Conservation (phyloP, 2,329 filamentous ascomycete species). For the Fusarium dimerum region DNA sequence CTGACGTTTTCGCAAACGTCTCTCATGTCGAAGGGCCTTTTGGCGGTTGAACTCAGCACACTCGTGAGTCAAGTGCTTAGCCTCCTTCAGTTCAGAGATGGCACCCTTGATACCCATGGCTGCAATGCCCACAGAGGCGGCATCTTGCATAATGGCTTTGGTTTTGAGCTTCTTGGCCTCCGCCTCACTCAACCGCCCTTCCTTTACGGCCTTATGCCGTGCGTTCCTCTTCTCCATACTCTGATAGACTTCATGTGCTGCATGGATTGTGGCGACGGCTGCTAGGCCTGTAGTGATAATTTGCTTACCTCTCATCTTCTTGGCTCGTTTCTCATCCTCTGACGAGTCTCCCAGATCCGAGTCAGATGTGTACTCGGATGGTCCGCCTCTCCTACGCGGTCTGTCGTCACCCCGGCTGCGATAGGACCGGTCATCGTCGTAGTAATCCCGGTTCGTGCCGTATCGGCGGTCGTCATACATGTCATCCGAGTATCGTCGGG, state of each 20-base stretch:
- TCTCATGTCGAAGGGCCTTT: constrained; percentile 51
- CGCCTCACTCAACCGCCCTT: constrained; percentile 51
- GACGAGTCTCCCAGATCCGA: constrained; percentile 60
- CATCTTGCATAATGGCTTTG: constrained; percentile 58
- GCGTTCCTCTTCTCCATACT: constrained; percentile 58
- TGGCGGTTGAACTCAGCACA: constrained; percentile 51
- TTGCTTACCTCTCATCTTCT: constrained; percentile 65
- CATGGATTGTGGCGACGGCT: constrained; percentile 61
- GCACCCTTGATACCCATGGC: constrained; percentile 60
- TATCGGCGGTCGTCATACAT: constrained; percentile 48
- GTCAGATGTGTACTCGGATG: constrained; percentile 51
- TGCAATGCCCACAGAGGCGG: constrained; percentile 59
- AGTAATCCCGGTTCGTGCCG: constrained; percentile 42
- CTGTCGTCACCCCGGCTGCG: constrained; percentile 42
- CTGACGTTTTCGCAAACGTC: constrained; percentile 42
- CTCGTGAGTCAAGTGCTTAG: constrained; percentile 50
- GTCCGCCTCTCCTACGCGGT: constrained; percentile 38
- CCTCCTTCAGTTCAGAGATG: constrained; percentile 57
- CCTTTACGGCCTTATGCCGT: constrained; percentile 54
- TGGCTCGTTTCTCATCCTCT: constrained; percentile 54
- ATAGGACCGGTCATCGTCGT: constrained; percentile 49
- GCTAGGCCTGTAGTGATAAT: constrained; percentile 57
- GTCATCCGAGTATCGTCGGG: constrained; percentile 44
- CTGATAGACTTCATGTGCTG: constrained; percentile 58
- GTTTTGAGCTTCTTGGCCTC: constrained; percentile 59